A percentile compares a stretch with the other conserved stretches of the same genome.
Evolutionary conservation across 2,329 filamentous ascomycete species (phyloP).

Genomic region (Neopestalotiopsis rosae): DNA sequence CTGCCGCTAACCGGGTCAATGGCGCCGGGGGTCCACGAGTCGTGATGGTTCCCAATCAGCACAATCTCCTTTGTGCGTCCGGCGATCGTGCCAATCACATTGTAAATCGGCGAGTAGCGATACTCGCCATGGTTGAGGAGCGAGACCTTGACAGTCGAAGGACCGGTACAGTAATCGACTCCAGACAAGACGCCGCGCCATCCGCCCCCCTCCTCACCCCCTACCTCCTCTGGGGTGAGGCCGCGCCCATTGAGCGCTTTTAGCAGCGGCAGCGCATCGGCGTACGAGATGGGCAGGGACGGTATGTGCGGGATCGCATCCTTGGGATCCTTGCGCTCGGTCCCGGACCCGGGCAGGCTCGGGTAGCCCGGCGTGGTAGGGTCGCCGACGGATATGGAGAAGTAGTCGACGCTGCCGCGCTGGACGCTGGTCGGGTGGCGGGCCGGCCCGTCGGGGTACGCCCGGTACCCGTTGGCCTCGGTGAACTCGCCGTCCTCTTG

Average conservation of each 20-base stretch:
- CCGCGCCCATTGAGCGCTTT: conserved; percentile 73
- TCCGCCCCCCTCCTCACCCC: neutral
- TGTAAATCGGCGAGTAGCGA: conserved; percentile 34
- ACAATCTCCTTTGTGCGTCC: conserved; percentile 73
- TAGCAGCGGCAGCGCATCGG: conserved; percentile 71
- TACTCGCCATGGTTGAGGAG: conserved; percentile 54
- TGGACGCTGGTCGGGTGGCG: conserved; percentile 74
- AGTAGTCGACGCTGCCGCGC: conserved; percentile 71
- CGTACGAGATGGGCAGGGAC: conserved; percentile 74
- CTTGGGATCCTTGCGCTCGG: conserved; percentile 62
- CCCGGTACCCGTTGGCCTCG: conserved; percentile 66
- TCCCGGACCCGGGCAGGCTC: conserved; percentile 64
- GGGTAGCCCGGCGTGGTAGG: conserved; percentile 78
- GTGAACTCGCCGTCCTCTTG: conserved; percentile 73
- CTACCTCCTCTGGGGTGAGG: conserved; percentile 37
- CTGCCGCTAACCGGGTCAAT: conserved; percentile 76
- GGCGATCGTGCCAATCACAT: conserved; percentile 75
- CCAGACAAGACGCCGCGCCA: conserved; percentile 21
- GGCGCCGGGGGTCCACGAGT: conserved; percentile 77
- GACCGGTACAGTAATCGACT: conserved; percentile 23
- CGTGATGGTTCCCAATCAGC: conserved; percentile 74
- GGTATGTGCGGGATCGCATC: conserved; percentile 53
- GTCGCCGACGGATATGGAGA: conserved; percentile 56
- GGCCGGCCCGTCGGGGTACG: conserved; percentile 73
- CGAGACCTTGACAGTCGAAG: conserved; percentile 50